Conservation (phyloP, 164 flowering plant genomes). For the Vitis labrusca region DNA sequence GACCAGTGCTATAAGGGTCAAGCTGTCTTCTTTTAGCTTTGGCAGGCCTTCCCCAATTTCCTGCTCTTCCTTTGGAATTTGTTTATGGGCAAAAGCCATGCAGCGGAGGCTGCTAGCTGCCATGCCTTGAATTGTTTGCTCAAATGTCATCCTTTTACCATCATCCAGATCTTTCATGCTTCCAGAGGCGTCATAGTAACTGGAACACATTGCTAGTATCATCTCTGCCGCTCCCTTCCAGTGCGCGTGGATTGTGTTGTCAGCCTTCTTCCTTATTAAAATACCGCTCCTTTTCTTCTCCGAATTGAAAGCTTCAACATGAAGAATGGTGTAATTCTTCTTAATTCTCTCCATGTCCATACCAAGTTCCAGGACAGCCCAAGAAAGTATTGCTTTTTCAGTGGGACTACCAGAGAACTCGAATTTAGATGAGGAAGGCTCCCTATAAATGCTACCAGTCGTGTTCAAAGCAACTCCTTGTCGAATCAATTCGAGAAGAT, state of each 20-base stretch:
- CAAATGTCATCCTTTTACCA: constrained; percentile 17
- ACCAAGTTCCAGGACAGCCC: constrained; percentile 46
- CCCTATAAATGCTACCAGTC: constrained; percentile 39
- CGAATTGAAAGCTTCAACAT: constrained; percentile 66
- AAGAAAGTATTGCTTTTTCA: constrained; percentile 59
- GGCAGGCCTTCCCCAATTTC: not conserved
- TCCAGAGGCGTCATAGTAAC: constrained; percentile 39
- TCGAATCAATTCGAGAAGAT: constrained; percentile 31
- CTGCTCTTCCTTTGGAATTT: constrained; percentile 10
- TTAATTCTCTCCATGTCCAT: constrained; percentile 40
- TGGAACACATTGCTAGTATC: constrained; percentile 56
- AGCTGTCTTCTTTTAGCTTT: constrained; percentile 25
- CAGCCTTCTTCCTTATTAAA: constrained; percentile 24
- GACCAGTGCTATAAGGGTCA: constrained; percentile 48
- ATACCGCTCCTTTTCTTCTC: constrained; percentile 59
- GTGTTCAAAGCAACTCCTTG: constrained; percentile 58
- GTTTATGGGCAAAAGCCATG: constrained; percentile 56
- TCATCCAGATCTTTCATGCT: constrained; percentile 20
- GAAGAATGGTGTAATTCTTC: constrained; percentile 21
- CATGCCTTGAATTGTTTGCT: constrained; percentile 51
- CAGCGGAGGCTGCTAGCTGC: constrained; percentile 68
- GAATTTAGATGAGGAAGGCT: constrained; percentile 9
- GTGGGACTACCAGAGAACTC: constrained; percentile 71
- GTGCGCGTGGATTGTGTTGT: constrained; percentile 33
- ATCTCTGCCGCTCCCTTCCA: constrained; percentile 80